Conservation (phyloP, 176 grass and related monocot species). For the Cenchrus americanus region DNA sequence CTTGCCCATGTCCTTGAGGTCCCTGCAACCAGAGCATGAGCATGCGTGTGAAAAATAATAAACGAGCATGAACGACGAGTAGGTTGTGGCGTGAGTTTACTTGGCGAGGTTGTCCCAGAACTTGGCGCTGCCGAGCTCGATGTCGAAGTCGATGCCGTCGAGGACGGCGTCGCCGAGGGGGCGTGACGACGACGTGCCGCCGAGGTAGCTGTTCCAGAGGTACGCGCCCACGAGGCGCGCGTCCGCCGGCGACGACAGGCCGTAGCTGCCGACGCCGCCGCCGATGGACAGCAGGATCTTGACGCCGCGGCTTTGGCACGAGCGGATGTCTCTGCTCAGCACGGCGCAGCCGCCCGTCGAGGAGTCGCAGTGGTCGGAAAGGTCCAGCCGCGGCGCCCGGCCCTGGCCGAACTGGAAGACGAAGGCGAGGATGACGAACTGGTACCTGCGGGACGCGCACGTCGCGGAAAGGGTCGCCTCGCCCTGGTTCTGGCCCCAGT, state of each 20-base stretch:
- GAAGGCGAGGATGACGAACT: slow-evolving; percentile 26
- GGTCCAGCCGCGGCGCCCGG: not conserved
- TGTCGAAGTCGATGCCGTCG: slow-evolving; percentile 81
- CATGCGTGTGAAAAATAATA: too few species aligned
- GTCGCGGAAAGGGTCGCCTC: not conserved
- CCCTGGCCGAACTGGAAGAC: not conserved
- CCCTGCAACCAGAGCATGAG: slow-evolving; percentile 18
- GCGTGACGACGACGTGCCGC: slow-evolving; percentile 29
- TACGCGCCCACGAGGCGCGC: slow-evolving; percentile 35
- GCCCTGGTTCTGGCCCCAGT: slow-evolving; percentile 24
- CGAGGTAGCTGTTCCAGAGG: slow-evolving; percentile 54
- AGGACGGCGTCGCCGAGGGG: slow-evolving; percentile 69
- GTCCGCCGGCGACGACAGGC: slow-evolving; percentile 25
- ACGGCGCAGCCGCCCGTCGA: slow-evolving; percentile 35
- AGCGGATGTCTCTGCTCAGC: slow-evolving; percentile 45
- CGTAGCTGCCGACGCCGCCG: slow-evolving; percentile 40
- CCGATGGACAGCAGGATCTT: slow-evolving; percentile 65
- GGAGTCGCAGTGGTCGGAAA: slow-evolving; percentile 11
- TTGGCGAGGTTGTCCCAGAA: slow-evolving; percentile 68
- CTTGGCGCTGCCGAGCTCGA: slow-evolving; percentile 58
- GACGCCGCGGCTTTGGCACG: slow-evolving; percentile 48
- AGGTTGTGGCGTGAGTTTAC: not conserved
- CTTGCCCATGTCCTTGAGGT: slow-evolving; percentile 51
- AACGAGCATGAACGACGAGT: not conserved
- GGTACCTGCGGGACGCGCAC: slow-evolving; percentile 16